These are phyloP conservation scores for Colletotrichum sansevieriae DNA, from an alignment of 2,329 filamentous ascomycete species.

Conservation along the genomic window DNA sequence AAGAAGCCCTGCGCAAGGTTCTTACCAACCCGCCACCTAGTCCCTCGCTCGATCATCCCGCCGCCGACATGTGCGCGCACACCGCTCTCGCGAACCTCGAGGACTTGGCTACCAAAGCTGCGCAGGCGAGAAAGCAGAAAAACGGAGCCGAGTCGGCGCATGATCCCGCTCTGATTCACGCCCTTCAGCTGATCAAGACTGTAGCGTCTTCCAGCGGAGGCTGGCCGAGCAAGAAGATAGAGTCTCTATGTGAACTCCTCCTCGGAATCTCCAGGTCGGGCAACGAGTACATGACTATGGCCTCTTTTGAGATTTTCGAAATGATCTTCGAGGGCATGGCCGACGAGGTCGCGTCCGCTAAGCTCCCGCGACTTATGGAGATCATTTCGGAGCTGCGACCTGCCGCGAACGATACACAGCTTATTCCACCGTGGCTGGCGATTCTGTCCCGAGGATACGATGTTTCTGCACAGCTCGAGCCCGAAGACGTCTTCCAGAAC, in stretches of 20 bases:
- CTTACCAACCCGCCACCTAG: slow-evolving; percentile 89
- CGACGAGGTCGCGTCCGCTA: slow-evolving; percentile 89
- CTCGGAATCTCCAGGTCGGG: slow-evolving; percentile 89
- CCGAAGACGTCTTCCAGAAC: slow-evolving; percentile 92
- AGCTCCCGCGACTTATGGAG: slow-evolving; percentile 88
- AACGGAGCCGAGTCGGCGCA: slow-evolving; percentile 71
- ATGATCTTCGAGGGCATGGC: slow-evolving; percentile 94
- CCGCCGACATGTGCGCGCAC: slow-evolving; percentile 95
- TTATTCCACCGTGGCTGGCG: slow-evolving; percentile 96
- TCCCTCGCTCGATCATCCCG: slow-evolving; percentile 92
- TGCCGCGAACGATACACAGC: slow-evolving; percentile 91
- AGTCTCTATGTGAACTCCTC: slow-evolving; percentile 88
- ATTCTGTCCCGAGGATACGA: slow-evolving; percentile 95
- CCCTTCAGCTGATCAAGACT: slow-evolving; percentile 91
- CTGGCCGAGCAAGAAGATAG: slow-evolving; percentile 97
- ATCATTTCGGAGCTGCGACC: slow-evolving; percentile 94
- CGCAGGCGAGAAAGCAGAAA: slow-evolving; percentile 73
- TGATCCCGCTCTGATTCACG: slow-evolving; percentile 90
- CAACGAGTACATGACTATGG: slow-evolving; percentile 97
- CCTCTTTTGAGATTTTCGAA: slow-evolving; percentile 96
- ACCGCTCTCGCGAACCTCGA: slow-evolving; percentile 85
- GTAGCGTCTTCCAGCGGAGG: slow-evolving; percentile 89
- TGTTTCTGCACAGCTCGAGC: slow-evolving; percentile 88
- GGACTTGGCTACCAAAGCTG: slow-evolving; percentile 76
- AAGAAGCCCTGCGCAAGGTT: slow-evolving; percentile 87